Evolutionary conservation across 257 asterid species (phyloP).

Genomic region (Anisodus tanguticus): DNA sequence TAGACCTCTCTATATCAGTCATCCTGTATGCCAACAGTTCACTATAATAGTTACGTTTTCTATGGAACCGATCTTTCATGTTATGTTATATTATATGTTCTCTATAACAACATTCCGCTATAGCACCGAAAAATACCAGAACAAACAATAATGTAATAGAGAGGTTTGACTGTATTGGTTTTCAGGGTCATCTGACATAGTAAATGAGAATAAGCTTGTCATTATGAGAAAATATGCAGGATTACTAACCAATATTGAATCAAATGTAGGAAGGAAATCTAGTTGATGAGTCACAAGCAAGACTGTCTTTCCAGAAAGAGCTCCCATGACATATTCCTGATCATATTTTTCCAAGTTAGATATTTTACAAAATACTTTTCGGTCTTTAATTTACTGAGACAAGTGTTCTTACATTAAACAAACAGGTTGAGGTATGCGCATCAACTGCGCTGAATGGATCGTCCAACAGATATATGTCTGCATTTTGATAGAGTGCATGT

Average conservation of each 20-base stretch:
- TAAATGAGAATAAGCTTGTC: neutral
- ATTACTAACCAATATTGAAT: slow-evolving; percentile 46
- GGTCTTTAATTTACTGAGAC: neutral
- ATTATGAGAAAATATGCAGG: neutral
- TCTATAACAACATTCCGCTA: too few relatives aligned
- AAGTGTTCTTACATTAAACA: slow-evolving; percentile 39
- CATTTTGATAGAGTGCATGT: slow-evolving; percentile 48
- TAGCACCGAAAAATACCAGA: too few relatives aligned
- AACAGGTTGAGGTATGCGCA: slow-evolving; percentile 45
- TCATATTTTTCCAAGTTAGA: neutral
- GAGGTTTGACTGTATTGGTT: too few relatives aligned
- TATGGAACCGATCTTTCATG: too few relatives aligned
- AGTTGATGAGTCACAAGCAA: slow-evolving; percentile 56
- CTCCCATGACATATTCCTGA: slow-evolving; percentile 49
- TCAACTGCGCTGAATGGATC: slow-evolving; percentile 59
- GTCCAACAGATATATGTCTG: slow-evolving; percentile 47
- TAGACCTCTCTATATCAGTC: too few relatives aligned
- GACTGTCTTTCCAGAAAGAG: slow-evolving; percentile 42
- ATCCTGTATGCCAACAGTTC: too few relatives aligned
- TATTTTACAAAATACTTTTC: neutral
- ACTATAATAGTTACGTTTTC: too few relatives aligned
- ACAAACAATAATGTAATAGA: too few relatives aligned
- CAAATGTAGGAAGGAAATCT: slow-evolving; percentile 51
- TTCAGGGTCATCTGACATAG: neutral
- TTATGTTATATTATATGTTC: too few relatives aligned